Base-by-base conservation (phyloP, 352 stramenopile genomes). In the Phytopythium chamaehyphon region DNA sequence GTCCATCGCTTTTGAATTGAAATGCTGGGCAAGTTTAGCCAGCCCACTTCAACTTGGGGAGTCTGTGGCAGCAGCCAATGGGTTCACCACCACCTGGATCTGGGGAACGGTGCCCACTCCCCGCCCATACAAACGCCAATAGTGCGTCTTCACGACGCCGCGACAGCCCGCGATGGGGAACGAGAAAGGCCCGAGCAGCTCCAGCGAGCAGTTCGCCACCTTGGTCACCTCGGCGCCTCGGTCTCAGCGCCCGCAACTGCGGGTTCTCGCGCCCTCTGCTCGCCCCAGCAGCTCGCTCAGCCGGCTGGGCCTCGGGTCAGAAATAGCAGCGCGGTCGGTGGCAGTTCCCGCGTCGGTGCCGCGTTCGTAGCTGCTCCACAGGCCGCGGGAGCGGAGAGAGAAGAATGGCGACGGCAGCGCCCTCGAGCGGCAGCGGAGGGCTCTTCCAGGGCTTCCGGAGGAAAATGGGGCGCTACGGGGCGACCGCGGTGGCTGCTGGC, bases 361-460 rank as follows among this genome's bases (percentile, higher is more conserved):
- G 15, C n/a, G 26, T 14, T 9, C 18, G 6, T 44, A 44, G 39
- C 39, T 24, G 39, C 39, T n/a, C 22, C 44, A 33, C 28, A 33
- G 28, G 5, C 28, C 5, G 5, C 5, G 9, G 28, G 28, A 33
- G 28, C 28, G 28, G 5, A 10, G 28, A 33, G 28, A 33, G 28
- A 33, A 33, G 28, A 9, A 50, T 50, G 44, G 22, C 44, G 26
- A 40, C 45, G 45, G 1, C 44, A 12, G 21, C n/a, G 40, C 14
- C 40, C 6, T 23, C 40, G 23, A 3, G 5, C 33, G 22, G 22
- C 33, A n/a, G 44, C 28, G 55, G 59, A 12, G 66, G 66, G 0
- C 46, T 90, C 47, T 47, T 90, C 24, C 76, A 83, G n/a, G 79
- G 71, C 2, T 64, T 90, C 52, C 52, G 73, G 10, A 73, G 64